Conservation (phyloP, 345 rosid genomes). For the Angophora floribunda region DNA sequence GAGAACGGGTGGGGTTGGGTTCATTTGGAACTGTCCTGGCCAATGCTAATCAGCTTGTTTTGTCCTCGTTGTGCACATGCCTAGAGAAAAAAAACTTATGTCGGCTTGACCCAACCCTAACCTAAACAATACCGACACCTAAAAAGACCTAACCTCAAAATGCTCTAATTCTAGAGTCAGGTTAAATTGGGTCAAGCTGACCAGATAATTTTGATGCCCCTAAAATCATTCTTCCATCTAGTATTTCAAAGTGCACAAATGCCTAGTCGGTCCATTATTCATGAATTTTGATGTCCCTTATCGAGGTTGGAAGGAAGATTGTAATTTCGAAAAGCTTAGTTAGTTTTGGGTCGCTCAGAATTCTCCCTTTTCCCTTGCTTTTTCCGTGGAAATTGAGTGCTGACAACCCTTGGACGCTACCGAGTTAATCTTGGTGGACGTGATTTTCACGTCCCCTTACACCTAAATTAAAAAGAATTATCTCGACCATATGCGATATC, state of each 20-base stretch:
- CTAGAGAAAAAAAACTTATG: no score
- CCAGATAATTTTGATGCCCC: background rate
- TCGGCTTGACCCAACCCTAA: no score
- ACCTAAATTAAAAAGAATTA: background rate
- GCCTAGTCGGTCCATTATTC: rapidly evolving
- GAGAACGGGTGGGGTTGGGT: no score
- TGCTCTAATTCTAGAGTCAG: no score
- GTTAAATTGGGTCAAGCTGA: no score
- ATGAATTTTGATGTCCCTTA: background rate
- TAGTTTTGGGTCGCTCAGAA: rapidly evolving
- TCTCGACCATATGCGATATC: background rate
- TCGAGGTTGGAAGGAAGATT: rapidly evolving
- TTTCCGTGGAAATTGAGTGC: background rate
- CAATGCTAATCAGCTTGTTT: no score
- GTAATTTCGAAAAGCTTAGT: rapidly evolving
- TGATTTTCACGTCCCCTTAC: background rate
- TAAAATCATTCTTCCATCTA: background rate
- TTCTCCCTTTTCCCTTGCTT: background rate
- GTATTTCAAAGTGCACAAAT: background rate
- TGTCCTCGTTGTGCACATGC: no score
- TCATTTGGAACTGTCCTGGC: no score
- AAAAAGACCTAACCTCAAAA: no score
- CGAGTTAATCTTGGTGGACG: background rate
- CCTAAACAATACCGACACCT: no score
- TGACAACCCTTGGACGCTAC: rapidly evolving